Evolutionary conservation across 352 stramenopile species (phyloP).

Genomic region (Phytopythium helicoides): DNA sequence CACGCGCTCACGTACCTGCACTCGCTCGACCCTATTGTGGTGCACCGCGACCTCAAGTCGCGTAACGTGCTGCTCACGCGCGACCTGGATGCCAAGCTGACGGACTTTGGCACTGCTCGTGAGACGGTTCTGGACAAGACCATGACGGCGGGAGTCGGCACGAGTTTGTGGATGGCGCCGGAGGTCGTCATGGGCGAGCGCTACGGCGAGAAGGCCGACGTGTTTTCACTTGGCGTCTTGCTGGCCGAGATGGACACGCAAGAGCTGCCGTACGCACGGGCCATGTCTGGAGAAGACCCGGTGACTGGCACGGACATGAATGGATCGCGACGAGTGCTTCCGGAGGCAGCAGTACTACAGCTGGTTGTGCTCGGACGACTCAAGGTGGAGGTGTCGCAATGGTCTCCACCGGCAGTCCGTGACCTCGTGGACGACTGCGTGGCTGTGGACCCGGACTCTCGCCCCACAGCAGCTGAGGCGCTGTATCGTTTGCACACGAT

Average conservation of each 20-base stretch:
- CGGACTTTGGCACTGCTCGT: conserved; percentile 35
- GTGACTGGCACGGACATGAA: background rate
- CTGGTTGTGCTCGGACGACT: conserved; percentile 44
- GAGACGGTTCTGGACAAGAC: conserved; percentile 12
- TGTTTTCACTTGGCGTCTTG: too few species aligned
- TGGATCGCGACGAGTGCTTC: conserved; percentile 15
- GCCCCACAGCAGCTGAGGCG: conserved; percentile 50
- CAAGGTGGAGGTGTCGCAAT: conserved; percentile 33
- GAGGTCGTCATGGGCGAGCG: too few species aligned
- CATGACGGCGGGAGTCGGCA: conserved; percentile 36
- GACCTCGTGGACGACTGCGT: conserved; percentile 44
- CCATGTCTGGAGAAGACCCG: conserved; percentile 7
- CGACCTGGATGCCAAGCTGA: conserved; percentile 34
- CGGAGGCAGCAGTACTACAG: conserved; percentile 46
- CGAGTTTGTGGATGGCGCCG: conserved; percentile 39
- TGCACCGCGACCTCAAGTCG: conserved; percentile 71
- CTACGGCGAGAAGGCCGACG: too few species aligned
- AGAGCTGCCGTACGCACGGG: conserved; percentile 27
- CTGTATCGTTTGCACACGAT: conserved; percentile 60
- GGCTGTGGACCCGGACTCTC: conserved; percentile 40
- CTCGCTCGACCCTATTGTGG: conserved; percentile 30
- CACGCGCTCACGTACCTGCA: conserved; percentile 49
- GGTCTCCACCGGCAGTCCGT: conserved; percentile 28
- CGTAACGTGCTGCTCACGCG: conserved; percentile 57
- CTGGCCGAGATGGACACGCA: too few species aligned